Percentiles rank a stretch among this genome's conserved stretches.
Evolutionary conservation across 306 rosid genomes (phyloP).

Genomic region (Glycyrrhiza uralensis): DNA sequence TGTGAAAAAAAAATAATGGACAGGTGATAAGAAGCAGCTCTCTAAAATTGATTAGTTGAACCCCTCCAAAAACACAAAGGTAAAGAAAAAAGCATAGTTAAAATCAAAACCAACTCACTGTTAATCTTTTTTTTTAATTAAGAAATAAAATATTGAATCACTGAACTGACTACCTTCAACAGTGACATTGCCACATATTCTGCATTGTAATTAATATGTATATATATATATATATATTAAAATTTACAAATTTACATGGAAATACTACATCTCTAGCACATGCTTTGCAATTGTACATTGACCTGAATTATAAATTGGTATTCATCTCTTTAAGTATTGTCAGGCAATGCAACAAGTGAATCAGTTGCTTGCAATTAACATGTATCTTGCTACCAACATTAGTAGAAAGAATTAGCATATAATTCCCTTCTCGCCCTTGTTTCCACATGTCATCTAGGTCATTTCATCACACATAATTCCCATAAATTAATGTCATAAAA

Average conservation of each 20-base stretch:
- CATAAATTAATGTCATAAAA: conserved; percentile 9
- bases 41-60: neutral
- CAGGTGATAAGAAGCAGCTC: conserved; percentile 6
- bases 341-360: conserved; percentile 11
- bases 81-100: neutral
- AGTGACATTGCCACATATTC: neutral
- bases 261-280: neutral
- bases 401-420: neutral
- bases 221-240: too few species aligned
- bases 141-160: neutral
- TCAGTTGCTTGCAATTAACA: neutral
- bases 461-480: conserved; percentile 9
- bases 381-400: conserved; percentile 8
- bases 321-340: neutral
- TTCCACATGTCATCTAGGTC: conserved; percentile 1
- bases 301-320: neutral
- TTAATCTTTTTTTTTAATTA: neutral
- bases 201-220: neutral
- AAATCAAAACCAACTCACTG: neutral
- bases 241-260: neutral
- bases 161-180: conserved; percentile 16
- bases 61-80: neutral
- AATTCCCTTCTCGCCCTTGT: neutral
- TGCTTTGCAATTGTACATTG: neutral
- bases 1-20: neutral